These are phyloP conservation scores for Euphorbia pulcherrima DNA, from an alignment of 345 rosid species.

Conservation along the genomic window DNA sequence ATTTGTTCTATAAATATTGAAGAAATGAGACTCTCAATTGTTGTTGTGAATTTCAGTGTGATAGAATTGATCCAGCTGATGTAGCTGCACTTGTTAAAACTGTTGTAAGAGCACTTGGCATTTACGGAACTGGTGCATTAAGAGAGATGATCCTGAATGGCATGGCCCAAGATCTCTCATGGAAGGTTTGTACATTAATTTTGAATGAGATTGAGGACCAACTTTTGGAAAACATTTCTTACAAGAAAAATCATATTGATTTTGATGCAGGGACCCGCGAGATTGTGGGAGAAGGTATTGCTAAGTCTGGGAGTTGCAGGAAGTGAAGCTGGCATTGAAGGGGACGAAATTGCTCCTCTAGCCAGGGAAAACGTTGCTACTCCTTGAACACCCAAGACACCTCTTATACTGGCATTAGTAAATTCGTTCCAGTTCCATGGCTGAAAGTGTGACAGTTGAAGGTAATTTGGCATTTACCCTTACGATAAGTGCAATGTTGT, in stretches of 20 bases:
- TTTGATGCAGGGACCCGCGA: slow-evolving; percentile 66
- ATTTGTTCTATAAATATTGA: not conserved
- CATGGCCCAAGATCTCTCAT: slow-evolving; percentile 87
- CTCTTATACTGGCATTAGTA: too few species aligned
- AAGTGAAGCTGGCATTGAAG: slow-evolving; percentile 59
- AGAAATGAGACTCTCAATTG: slow-evolving; percentile 4
- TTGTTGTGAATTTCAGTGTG: slow-evolving; percentile 50
- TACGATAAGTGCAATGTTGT: too few species aligned
- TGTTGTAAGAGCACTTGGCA: slow-evolving; percentile 54
- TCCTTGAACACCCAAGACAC: too few species aligned
- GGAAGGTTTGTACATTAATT: slow-evolving; percentile 63
- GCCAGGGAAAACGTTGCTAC: slow-evolving; percentile 81
- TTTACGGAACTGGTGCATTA: slow-evolving; percentile 53
- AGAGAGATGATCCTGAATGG: slow-evolving; percentile 77
- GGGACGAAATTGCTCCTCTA: slow-evolving; percentile 82
- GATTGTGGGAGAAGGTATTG: slow-evolving; percentile 64
- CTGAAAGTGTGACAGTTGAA: too few species aligned
- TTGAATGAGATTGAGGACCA: too few species aligned
- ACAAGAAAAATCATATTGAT: too few species aligned
- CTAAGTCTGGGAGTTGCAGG: slow-evolving; percentile 51
- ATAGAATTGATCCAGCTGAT: slow-evolving; percentile 71
- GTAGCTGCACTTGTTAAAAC: slow-evolving; percentile 52
- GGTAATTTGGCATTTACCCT: too few species aligned
- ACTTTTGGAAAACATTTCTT: too few species aligned
- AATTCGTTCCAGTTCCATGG: too few species aligned